Percentiles rank a stretch among this genome's conserved stretches.
phyloP scores from a whole-genome alignment of 2,329 filamentous ascomycete species.

The Aspergillus awamori region DNA sequence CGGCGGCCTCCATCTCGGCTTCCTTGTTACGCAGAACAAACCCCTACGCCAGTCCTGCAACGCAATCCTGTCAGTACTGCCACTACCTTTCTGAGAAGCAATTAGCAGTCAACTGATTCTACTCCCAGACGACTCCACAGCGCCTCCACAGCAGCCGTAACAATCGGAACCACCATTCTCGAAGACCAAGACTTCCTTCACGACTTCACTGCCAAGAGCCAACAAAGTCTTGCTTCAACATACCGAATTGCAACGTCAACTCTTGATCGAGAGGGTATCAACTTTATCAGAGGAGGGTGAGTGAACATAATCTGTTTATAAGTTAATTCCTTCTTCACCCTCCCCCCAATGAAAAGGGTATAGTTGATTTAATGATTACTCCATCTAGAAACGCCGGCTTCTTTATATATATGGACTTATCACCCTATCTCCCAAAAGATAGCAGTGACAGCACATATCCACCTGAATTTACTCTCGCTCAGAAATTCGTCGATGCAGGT shows the following conservation, averaged over 20 bases:
- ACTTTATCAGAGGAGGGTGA: slow-evolving; percentile 39
- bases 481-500: slow-evolving; percentile 49
- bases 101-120: neutral
- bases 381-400: slow-evolving; percentile 47
- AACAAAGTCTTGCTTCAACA: slow-evolving; percentile 25
- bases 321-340: no score
- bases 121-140: slow-evolving; percentile 30
- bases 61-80: slow-evolving; percentile 26
- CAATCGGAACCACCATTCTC: slow-evolving; percentile 34
- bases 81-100: neutral
- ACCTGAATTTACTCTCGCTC: slow-evolving; percentile 50
- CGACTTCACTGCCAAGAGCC: slow-evolving; percentile 30
- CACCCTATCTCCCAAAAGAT: slow-evolving; percentile 41
- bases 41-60: slow-evolving; percentile 32
- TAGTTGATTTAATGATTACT: no score
- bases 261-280: slow-evolving; percentile 42
- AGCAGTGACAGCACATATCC: slow-evolving; percentile 19
- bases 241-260: slow-evolving; percentile 36
- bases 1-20: slow-evolving; percentile 34
- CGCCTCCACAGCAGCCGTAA: slow-evolving; percentile 30
- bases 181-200: slow-evolving; percentile 42
- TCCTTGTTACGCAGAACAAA: slow-evolving; percentile 30
- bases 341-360: no score
- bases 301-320: neutral
- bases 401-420: slow-evolving; percentile 50